phyloP scores from a whole-genome alignment of 2,329 filamentous ascomycete genomes.

The Microdochium bolleyi region DNA sequence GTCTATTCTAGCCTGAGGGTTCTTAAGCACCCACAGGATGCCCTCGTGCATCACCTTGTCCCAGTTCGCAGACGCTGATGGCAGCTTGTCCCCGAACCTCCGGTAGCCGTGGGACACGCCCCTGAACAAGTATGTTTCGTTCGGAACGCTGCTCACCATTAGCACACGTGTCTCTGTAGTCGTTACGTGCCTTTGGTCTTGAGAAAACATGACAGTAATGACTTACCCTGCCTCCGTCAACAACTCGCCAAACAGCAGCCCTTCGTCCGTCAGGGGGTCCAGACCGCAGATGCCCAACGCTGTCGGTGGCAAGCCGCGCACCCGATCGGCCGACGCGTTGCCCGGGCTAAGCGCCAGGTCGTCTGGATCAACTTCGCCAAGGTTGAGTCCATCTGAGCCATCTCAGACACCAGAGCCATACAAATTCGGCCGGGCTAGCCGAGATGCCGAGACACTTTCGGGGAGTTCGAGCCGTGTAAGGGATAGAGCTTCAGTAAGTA shows the following conservation, averaged over 20 bases:
- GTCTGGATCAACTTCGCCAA: conserved; percentile 11
- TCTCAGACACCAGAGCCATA: too few relatives aligned
- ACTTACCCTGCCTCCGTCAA: conserved; percentile 3
- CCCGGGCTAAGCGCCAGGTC: conserved; percentile 32
- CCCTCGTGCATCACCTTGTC: conserved; percentile 4
- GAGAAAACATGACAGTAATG: neutral
- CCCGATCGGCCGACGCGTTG: conserved; percentile 7
- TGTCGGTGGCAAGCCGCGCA: conserved; percentile 2
- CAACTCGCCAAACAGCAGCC: neutral
- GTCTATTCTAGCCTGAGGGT: neutral
- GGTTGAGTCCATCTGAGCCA: too few relatives aligned
- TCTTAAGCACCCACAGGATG: conserved; percentile 1
- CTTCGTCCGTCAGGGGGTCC: neutral
- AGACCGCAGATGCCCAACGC: conserved; percentile 2
- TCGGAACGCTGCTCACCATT: conserved; percentile 1
- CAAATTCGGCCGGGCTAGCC: too few relatives aligned
- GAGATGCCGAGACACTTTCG: too few relatives aligned
- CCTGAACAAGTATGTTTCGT: conserved; percentile 3
- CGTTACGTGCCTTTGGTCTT: too few relatives aligned
- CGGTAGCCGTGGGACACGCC: conserved; percentile 4
- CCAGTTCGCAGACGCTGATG: conserved; percentile 1
- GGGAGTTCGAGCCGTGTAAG: too few relatives aligned
- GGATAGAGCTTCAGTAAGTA: too few relatives aligned
- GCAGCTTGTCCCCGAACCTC: conserved; percentile 1
- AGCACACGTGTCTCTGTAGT: too few relatives aligned